Evolutionary conservation across 2,329 filamentous ascomycete species (phyloP).

Genomic region (Alternaria triticina): DNA sequence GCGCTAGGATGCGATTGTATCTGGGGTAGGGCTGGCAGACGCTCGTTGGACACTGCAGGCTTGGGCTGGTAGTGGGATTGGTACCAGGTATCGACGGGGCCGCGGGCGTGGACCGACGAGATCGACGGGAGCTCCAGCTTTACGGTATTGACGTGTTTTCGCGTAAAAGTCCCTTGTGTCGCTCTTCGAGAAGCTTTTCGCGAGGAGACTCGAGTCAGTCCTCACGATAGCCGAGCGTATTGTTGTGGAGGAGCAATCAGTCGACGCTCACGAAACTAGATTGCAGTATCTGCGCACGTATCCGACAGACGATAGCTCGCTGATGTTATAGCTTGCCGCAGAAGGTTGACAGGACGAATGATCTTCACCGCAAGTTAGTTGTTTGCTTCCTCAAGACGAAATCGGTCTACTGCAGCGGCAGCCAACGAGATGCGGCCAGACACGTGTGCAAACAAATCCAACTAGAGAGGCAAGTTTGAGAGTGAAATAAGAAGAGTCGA

Average conservation of each 20-base stretch:
- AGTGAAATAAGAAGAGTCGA: constrained; percentile 9
- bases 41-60: constrained; percentile 73
- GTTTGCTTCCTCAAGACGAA: constrained; percentile 38
- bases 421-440: constrained; percentile 34
- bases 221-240: constrained; percentile 35
- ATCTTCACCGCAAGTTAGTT: constrained; percentile 45
- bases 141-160: constrained; percentile 65
- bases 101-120: constrained; percentile 81
- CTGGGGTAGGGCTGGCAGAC: constrained; percentile 73
- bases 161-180: constrained; percentile 8
- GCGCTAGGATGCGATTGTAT: constrained; percentile 68
- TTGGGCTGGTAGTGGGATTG: constrained; percentile 70
- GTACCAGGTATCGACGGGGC: constrained; percentile 75
- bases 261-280: constrained; percentile 34
- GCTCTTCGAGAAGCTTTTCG: constrained; percentile 16
- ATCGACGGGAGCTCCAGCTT: constrained; percentile 94
- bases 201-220: constrained; percentile 24
- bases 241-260: constrained; percentile 18
- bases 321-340: constrained; percentile 35
- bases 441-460: constrained; percentile 41
- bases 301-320: constrained; percentile 32
- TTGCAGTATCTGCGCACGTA: constrained; percentile 40
- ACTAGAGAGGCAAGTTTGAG: constrained; percentile 12
- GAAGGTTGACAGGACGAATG: constrained; percentile 23
- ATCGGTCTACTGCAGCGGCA: constrained; percentile 26